Evolutionary conservation across 2,329 filamentous ascomycete species (phyloP), one percentile per base, ranked within the genome.

Genomic region (Epichloe festucae): DNA sequence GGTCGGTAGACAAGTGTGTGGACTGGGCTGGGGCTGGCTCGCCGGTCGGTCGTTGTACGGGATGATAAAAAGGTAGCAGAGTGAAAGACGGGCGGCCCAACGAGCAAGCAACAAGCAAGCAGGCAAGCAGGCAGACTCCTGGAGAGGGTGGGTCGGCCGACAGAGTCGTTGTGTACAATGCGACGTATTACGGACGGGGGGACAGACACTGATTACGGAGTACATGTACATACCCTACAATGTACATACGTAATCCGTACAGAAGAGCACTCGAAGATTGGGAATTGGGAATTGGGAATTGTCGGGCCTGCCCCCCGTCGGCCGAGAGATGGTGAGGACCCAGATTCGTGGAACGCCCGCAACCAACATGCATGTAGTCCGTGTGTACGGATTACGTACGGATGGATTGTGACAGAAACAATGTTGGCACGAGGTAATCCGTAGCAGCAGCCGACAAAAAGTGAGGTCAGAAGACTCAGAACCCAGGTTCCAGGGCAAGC

Each of bases 301-400:
- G 48, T 44, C 48, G 48, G 48, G 17, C 31, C 17, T 43, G 21
- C 41, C 42, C 49, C 11, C 49, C 12, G 43, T 46, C 49, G 49
- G 49, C 49, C 49, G 49, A 51, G 36, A 51, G 42, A 46, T 46
- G 35, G 43, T 23, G 49, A 50, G 49, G 35, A 46, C 36, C 42
- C 49, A 41, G 43, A 14, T 40, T 31, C 49, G 42, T 46, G 43
- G 43, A 40, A 46, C 40, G 19, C 39, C 23, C 47, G 27, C 47
- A 42, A 10, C 21, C 36, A 31, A 34, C 15, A 5, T 42, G 19
- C 40, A 42, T 12, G 42, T 21, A 27, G 6, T 10, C 12, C 23
- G 2, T 11, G 6, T 19, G 21, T 23, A 23, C 21, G 19, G 19
- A 21, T 21, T 21, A 23, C 4, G 19, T 17, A 11, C 41, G 21